These are phyloP conservation scores for Epichloe sylvatica DNA, from an alignment of 2,329 filamentous ascomycete species.

Conservation along the genomic window DNA sequence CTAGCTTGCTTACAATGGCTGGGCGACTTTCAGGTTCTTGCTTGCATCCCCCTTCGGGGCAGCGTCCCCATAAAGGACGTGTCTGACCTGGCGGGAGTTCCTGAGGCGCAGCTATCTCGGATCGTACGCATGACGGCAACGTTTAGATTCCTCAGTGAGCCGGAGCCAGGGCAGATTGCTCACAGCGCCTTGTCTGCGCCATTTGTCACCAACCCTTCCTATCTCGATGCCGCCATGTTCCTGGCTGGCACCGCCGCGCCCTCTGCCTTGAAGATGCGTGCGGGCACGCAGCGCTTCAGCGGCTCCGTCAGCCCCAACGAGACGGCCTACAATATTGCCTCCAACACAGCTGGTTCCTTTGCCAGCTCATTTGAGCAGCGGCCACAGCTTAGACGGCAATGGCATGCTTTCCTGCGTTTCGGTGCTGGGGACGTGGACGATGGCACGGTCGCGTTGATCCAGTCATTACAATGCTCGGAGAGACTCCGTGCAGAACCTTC, in stretches of 20 bases:
- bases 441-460: neutral
- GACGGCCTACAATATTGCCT: slow-evolving; percentile 1
- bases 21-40: slow-evolving; percentile 28
- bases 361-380: neutral
- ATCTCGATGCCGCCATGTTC: slow-evolving; percentile 6
- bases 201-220: slow-evolving; percentile 1
- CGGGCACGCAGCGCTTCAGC: neutral
- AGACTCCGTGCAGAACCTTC: too few species aligned
- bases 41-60: slow-evolving; percentile 26
- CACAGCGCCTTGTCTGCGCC: slow-evolving; percentile 5
- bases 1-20: slow-evolving; percentile 13
- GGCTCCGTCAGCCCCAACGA: neutral
- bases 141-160: slow-evolving; percentile 4
- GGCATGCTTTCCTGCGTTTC: slow-evolving; percentile 1
- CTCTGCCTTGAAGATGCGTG: neutral
- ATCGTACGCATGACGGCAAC: slow-evolving; percentile 13
- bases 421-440: neutral
- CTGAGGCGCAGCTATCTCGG: slow-evolving; percentile 22
- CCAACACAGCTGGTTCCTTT: neutral
- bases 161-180: neutral
- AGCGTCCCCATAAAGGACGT: slow-evolving; percentile 25
- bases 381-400: slow-evolving; percentile 2
- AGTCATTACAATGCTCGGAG: too few species aligned
- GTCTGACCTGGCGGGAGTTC: slow-evolving; percentile 25
- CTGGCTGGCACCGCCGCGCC: slow-evolving; percentile 1